Evolutionary conservation across 495 filamentous ascomycete species (phyloP).

Genomic region (Penicillium arizonense): DNA sequence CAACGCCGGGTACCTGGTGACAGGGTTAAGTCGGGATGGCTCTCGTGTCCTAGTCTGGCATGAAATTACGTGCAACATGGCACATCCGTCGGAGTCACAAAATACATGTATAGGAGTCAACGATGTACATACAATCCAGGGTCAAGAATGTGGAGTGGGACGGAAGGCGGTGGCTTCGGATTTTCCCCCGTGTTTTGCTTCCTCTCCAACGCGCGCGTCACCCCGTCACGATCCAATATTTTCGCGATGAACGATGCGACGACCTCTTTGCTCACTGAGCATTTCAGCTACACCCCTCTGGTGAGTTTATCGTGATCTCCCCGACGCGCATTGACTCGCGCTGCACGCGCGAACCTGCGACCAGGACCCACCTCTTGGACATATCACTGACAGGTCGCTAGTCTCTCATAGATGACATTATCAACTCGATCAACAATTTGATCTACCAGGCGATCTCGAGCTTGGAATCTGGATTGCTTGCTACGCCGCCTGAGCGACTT

Average conservation of each 20-base stretch:
- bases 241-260: conserved; percentile 45
- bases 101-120: neutral
- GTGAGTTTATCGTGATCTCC: conserved; percentile 49
- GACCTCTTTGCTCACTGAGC: conserved; percentile 86
- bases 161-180: conserved; percentile 20
- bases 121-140: neutral
- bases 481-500: conserved; percentile 66
- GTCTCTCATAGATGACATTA: conserved; percentile 95
- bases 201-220: conserved; percentile 18
- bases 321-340: neutral
- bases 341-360: conserved; percentile 7
- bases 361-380: conserved; percentile 10
- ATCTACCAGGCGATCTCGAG: conserved; percentile 80
- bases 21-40: conserved; percentile 1
- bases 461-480: conserved; percentile 75
- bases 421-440: conserved; percentile 90
- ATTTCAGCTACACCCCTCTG: conserved; percentile 90
- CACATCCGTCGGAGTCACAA: neutral
- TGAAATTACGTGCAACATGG: conserved; percentile 1
- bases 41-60: conserved; percentile 1
- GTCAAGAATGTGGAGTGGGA: neutral
- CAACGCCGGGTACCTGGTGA: conserved; percentile 6
- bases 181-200: conserved; percentile 20
- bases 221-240: conserved; percentile 2
- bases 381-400: conserved; percentile 36